Conservation (phyloP, 495 filamentous ascomycete species). For the Terfezia boudieri region DNA sequence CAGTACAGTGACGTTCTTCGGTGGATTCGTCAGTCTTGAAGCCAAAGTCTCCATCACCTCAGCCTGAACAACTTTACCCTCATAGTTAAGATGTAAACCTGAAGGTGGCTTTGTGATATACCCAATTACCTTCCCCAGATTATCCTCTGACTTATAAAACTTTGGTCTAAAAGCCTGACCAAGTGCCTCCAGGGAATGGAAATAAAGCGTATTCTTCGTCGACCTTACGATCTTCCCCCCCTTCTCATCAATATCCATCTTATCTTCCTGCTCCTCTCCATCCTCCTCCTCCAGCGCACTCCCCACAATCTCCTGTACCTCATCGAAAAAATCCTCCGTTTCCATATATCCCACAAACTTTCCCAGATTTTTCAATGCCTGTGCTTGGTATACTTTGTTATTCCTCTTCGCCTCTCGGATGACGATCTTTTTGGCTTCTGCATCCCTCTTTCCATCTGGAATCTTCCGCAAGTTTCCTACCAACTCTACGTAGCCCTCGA, state of each 20-base stretch:
- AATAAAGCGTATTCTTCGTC: conserved; percentile 6
- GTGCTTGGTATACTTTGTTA: conserved; percentile 56
- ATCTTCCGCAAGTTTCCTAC: conserved; percentile 31
- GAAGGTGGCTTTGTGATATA: background rate
- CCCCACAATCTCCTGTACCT: conserved; percentile 40
- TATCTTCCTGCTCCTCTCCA: conserved; percentile 22
- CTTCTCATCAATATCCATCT: background rate
- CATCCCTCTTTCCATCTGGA: conserved; percentile 30
- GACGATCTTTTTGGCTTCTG: conserved; percentile 34
- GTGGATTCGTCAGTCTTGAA: background rate
- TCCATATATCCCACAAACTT: conserved; percentile 38
- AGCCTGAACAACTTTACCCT: background rate
- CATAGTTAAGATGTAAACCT: background rate
- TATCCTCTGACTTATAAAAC: background rate
- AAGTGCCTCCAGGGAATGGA: conserved; percentile 11
- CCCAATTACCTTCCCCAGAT: background rate
- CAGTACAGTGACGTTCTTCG: background rate
- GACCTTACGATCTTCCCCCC: background rate
- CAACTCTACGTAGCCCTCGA: conserved; percentile 67
- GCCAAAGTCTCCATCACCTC: background rate
- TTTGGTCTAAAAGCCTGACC: conserved; percentile 12
- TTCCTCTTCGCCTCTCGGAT: conserved; percentile 77
- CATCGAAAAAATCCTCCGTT: conserved; percentile 43
- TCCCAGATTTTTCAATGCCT: conserved; percentile 51
- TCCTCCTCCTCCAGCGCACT: conserved; percentile 33